Evolutionary conservation across 129 eudicot genomes (phyloP).

Genomic region (Daucus carota): DH1_v3.0 NC_030384.2:45416501-45417000

Average conservation of each 20-base stretch:
- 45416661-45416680: background rate
- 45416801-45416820: slow-evolving; percentile 40
- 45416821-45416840: slow-evolving; percentile 58
- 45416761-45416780: background rate
- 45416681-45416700: background rate
- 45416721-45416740: no score
- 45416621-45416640: background rate
- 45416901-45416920: slow-evolving; percentile 60
- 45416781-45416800: background rate
- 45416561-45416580: background rate
- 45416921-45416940: slow-evolving; percentile 54
- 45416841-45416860: slow-evolving; percentile 48
- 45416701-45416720: background rate
- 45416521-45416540: background rate
- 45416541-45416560: background rate
- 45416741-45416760: background rate
- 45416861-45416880: slow-evolving; percentile 41
- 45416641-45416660: no score
- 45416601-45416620: background rate
- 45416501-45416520: background rate
- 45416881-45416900: slow-evolving; percentile 59
- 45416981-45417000: slow-evolving; percentile 47
- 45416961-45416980: slow-evolving; percentile 55
- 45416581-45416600: background rate
- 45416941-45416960: slow-evolving; percentile 45